Conservation (phyloP, 2,329 filamentous ascomycete genomes). For the Exophiala oligosperma region DNA sequence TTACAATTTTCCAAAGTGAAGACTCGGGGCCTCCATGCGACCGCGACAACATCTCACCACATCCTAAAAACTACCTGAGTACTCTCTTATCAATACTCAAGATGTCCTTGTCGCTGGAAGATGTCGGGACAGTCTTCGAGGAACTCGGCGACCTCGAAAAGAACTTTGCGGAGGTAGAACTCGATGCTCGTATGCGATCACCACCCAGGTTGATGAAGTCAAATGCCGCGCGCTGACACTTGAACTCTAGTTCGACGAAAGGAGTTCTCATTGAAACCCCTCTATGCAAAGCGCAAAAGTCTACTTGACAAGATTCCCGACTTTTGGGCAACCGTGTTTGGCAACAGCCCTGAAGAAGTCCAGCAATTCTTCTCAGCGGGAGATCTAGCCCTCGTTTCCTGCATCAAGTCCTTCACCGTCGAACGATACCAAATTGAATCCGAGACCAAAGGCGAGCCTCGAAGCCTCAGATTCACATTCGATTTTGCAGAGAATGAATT, state of each 20-base stretch:
- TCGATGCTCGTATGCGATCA: slow-evolving; percentile 69
- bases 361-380: slow-evolving; percentile 83
- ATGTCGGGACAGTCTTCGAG: slow-evolving; percentile 36
- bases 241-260: slow-evolving; percentile 24
- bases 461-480: slow-evolving; percentile 74
- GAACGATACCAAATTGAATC: slow-evolving; percentile 73
- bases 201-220: too few relatives aligned
- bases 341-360: slow-evolving; percentile 80
- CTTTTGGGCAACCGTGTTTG: slow-evolving; percentile 95
- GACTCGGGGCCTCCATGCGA: not conserved
- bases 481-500: slow-evolving; percentile 79
- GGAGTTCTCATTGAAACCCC: slow-evolving; percentile 42
- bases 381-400: slow-evolving; percentile 72
- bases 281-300: slow-evolving; percentile 75
- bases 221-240: not conserved
- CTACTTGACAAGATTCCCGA: slow-evolving; percentile 72
- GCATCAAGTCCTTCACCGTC: slow-evolving; percentile 69
- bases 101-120: slow-evolving; percentile 19
- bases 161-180: slow-evolving; percentile 80
- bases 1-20: slow-evolving; percentile 9
- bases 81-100: not conserved
- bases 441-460: slow-evolving; percentile 68
- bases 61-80: too few relatives aligned
- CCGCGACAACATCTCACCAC: too few relatives aligned
- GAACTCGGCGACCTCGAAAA: slow-evolving; percentile 77